Evolutionary conservation across 2,329 filamentous ascomycete genomes (phyloP).

Genomic region (Penicillium griseofulvum): DNA sequence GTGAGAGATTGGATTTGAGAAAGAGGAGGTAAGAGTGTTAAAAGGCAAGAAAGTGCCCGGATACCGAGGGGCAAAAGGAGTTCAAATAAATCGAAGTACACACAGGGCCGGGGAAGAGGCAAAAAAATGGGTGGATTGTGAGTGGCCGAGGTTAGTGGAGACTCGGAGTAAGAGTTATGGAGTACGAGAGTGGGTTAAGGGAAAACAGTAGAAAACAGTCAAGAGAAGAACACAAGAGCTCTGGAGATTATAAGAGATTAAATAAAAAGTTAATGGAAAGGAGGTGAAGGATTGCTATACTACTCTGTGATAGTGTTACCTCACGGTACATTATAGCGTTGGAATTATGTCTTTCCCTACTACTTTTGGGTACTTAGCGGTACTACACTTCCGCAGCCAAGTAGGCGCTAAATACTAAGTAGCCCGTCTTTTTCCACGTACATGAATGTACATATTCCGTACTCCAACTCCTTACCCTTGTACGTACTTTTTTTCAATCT

Average conservation of each 20-base stretch:
- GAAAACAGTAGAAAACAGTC: too few species aligned
- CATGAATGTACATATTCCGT: background rate
- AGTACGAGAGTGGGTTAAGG: too few species aligned
- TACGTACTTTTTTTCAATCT: background rate
- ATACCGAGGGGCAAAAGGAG: conserved; percentile 3
- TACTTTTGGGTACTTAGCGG: background rate
- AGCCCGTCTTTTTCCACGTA: background rate
- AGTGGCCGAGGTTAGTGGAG: conserved; percentile 21
- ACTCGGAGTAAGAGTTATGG: background rate
- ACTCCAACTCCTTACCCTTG: too few species aligned
- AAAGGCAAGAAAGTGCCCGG: background rate
- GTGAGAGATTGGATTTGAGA: background rate
- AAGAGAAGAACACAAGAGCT: too few species aligned
- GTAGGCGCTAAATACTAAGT: background rate
- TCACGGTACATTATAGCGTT: too few species aligned
- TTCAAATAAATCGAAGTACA: conserved; percentile 10
- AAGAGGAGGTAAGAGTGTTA: background rate
- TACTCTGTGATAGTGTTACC: background rate
- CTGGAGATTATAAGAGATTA: background rate
- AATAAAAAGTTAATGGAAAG: background rate
- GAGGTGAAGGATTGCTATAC: background rate
- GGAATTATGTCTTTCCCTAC: background rate
- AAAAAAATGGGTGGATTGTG: conserved; percentile 14
- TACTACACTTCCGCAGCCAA: background rate
- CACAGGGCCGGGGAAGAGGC: conserved; percentile 12